These are phyloP conservation scores for Aspergillus tubingensis DNA, from an alignment of 2,329 filamentous ascomycete species.

Conservation along the genomic window DNA sequence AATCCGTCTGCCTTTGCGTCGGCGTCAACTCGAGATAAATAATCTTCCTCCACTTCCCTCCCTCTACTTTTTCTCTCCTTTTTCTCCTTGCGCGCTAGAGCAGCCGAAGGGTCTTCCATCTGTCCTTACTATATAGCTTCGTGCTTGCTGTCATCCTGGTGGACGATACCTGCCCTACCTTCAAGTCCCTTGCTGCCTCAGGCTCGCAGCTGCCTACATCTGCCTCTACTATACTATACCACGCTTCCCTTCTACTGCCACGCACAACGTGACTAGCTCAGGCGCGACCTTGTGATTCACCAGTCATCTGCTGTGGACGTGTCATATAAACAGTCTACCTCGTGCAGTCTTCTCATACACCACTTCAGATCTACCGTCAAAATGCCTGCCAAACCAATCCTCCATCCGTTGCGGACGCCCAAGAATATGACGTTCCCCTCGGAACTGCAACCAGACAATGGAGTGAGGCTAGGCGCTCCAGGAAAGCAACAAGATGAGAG, in stretches of 20 bases:
- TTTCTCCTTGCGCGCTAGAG: background rate
- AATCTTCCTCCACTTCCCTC: background rate
- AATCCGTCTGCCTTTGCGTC: conserved; percentile 1
- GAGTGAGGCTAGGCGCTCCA: conserved; percentile 61
- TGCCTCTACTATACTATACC: conserved; percentile 1
- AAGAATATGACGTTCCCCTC: conserved; percentile 51
- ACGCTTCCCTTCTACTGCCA: conserved; percentile 9
- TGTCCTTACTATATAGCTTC: background rate
- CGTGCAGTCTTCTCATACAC: background rate
- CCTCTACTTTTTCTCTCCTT: background rate
- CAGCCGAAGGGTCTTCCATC: background rate
- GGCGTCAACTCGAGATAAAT: conserved; percentile 11
- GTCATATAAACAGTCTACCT: background rate
- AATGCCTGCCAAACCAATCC: conserved; percentile 40
- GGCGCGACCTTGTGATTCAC: conserved; percentile 3
- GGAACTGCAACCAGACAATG: conserved; percentile 60
- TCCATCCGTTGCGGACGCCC: conserved; percentile 48
- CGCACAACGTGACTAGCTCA: conserved; percentile 13
- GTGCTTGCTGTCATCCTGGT: background rate
- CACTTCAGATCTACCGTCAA: background rate
- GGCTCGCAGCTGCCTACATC: background rate
- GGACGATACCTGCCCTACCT: background rate
- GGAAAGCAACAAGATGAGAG: conserved; percentile 50
- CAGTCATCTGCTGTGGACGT: background rate
- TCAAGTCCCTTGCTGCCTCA: background rate